Evolutionary conservation across 139 green algal genomes (phyloP).

Genomic region (Pleodorina starrii): DNA sequence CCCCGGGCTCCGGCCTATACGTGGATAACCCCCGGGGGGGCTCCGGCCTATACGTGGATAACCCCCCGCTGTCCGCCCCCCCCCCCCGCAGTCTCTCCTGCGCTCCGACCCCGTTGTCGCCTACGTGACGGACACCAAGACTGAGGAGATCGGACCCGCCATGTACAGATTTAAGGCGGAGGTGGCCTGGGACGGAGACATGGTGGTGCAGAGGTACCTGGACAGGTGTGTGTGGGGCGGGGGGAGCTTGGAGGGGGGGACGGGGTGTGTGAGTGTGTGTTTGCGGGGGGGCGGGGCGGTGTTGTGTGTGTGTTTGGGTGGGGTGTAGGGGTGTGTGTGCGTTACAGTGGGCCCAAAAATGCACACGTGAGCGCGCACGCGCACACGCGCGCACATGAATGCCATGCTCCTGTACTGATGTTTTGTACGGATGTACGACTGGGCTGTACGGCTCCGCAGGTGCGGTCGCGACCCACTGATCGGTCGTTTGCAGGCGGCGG

Average conservation of each 20-base stretch:
- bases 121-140: slow-evolving; percentile 87
- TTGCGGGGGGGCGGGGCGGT: background rate
- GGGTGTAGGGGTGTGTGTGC: background rate
- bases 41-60: no score
- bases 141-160: slow-evolving; percentile 89
- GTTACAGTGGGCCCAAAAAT: background rate
- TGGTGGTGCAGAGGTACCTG: slow-evolving; percentile 57
- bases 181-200: slow-evolving; percentile 72
- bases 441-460: background rate
- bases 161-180: slow-evolving; percentile 90
- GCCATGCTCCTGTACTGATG: background rate
- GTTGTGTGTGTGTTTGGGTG: background rate
- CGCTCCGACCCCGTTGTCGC: slow-evolving; percentile 43
- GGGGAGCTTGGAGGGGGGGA: background rate
- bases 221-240: slow-evolving; percentile 14
- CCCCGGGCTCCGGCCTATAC: no score
- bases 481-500: slow-evolving; percentile 21
- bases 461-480: slow-evolving; percentile 33
- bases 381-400: background rate
- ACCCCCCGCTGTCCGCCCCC: background rate
- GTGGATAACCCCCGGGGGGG: no score
- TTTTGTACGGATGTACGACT: no score
- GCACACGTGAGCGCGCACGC: no score
- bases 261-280: background rate
- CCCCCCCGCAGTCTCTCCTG: slow-evolving; percentile 21